These are phyloP conservation scores for Geosmithia flava DNA, from an alignment of 2,329 filamentous ascomycete genomes.

Conservation along the genomic window DNA sequence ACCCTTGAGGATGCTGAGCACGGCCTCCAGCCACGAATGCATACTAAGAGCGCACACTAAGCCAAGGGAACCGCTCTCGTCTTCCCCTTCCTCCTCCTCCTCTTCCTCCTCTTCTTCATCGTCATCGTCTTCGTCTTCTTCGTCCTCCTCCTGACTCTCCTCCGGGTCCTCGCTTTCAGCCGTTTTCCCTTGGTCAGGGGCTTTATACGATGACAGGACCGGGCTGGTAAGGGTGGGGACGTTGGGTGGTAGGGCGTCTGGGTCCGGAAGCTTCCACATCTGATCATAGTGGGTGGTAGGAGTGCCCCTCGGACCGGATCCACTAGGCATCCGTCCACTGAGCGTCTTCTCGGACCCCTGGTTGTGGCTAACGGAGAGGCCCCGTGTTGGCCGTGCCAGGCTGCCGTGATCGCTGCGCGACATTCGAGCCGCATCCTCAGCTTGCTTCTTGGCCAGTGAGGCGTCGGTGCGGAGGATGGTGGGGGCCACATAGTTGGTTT, in stretches of 20 bases:
- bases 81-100: slow-evolving; percentile 18
- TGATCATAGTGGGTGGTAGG: slow-evolving; percentile 27
- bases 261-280: slow-evolving; percentile 47
- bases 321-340: slow-evolving; percentile 28
- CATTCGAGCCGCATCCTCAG: slow-evolving; percentile 33
- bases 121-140: neutral
- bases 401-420: slow-evolving; percentile 30
- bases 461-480: slow-evolving; percentile 54
- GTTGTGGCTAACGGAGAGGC: slow-evolving; percentile 37
- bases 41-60: slow-evolving; percentile 34
- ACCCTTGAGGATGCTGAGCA: slow-evolving; percentile 62
- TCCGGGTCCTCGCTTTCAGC: slow-evolving; percentile 19
- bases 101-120: slow-evolving; percentile 6
- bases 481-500: slow-evolving; percentile 61
- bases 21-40: slow-evolving; percentile 61
- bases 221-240: slow-evolving; percentile 34
- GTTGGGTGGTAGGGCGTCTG: slow-evolving; percentile 37
- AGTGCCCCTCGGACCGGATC: slow-evolving; percentile 22
- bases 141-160: neutral
- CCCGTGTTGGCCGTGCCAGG: slow-evolving; percentile 28
- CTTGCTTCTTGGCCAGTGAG: slow-evolving; percentile 35
- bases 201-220: slow-evolving; percentile 13
- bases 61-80: neutral
- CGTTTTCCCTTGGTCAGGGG: slow-evolving; percentile 3
- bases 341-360: slow-evolving; percentile 28